Evolutionary conservation across 345 rosid species (phyloP), one percentile per base, ranked within the genome.

Genomic region (Citrus inodora): DNA sequence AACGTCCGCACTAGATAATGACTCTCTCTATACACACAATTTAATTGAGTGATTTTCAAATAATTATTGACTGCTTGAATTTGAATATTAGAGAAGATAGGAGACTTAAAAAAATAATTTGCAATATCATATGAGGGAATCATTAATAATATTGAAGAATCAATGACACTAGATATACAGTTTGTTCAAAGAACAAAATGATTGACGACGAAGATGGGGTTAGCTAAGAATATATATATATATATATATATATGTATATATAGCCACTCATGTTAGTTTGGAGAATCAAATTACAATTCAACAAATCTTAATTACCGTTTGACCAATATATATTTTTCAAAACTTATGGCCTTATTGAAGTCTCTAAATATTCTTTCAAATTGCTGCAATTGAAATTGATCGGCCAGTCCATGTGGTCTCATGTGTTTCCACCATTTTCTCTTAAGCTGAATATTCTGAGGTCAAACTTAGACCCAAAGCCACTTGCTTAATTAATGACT

Each of bases 331-430:
- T 53, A 21, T 35, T 6, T 30, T 61, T 70, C 10, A 42, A 63
- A 73, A 46, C 24, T 51, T 8, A 40, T 71, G 56, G 51, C 76
- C 51, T 72, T 22, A 37, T 40, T 24, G 46, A 71, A 62, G 42
- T 75, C 77, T 17, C 27, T 28, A 27, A 13, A 28, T 59, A 74
- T 62, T 79, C 51, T 35, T 73, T 76, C 63, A 59, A 63, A 33
- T 4, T n/a, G 59, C 21, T 48, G 65, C 59, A 7, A 59, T 17
- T 8, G 6, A 28, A 6, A 70, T 46, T 30, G 32, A 71, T 71
- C 40, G 27, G 74, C 24, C 4, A 63, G 76, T 84, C 78, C 85
- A 82, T 84, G 89, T 82, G 88, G 78, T 80, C 81, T 82, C 87
- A 82, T 82, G 85, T 80, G 87, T 84, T 83, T 73, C 48, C 51